Base-by-base conservation (phyloP, 345 rosid genomes). In the Camelina laxa region DNA sequence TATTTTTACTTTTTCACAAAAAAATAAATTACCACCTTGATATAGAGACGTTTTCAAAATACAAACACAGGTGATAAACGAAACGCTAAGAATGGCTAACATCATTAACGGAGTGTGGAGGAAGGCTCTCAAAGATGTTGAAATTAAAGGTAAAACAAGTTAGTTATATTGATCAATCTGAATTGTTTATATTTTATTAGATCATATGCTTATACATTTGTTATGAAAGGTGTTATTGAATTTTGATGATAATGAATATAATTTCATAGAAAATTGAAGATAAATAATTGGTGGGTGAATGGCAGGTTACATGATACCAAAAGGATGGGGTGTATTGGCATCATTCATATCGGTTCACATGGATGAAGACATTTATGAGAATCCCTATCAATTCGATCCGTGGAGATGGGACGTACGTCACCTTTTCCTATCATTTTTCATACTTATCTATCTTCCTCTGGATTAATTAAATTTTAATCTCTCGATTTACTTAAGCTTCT, bases 91-190 rank as follows among this genome's bases (percentile, higher is more conserved):
- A 78, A 61, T 89, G 85, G 93, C 90, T 56, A 95, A 92, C 70
- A 92, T 95, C 39, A 92, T 95, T 49, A 95, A 91, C 58, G 99
- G 82, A 5, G 96, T 92, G 12, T 95, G 97, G 97, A 92, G 97
- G 79, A 95, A 92, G 75, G 90, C 99, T 75, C 80, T 84, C 47
- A 90, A 85, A 63, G 97, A 95, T 69, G 87, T 88, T 2, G 91
- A 90, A 56, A 90, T 95, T 58, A 89, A 92, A 88, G 99, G 98
- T 87, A 8, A 15, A 6, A 31, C 0, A 33, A 7, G 36, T 33
- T 33, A 33, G 36, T 33, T 33, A 8, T 33, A 33, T 33, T 33
- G 36, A 7, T 33, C 36, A 7, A 33, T 31, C 35, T 31, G 8
- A 31, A 33, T 33, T 33, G 48, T 42, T 42, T 42, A 13, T 16